Evolutionary conservation across 345 rosid species (phyloP).

Genomic region (Kernera saxatilis): DNA sequence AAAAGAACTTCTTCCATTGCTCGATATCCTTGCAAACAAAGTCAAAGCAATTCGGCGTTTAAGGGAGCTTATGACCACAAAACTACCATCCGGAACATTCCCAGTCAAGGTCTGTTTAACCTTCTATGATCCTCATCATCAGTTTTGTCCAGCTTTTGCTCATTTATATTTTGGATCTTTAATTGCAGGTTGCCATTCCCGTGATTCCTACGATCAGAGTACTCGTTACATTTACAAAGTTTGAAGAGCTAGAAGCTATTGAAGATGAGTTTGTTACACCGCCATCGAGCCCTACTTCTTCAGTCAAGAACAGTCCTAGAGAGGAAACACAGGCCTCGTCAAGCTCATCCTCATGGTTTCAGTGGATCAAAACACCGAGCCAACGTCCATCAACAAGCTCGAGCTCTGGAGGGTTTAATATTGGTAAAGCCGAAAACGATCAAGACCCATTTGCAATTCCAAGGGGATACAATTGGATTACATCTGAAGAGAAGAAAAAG

Average conservation of each 20-base stretch:
- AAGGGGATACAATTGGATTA: slow-evolving; percentile 72
- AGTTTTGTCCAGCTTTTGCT: neutral
- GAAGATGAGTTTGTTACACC: slow-evolving; percentile 90
- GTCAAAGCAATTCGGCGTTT: slow-evolving; percentile 97
- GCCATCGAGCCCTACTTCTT: slow-evolving; percentile 75
- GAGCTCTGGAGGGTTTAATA: slow-evolving; percentile 21
- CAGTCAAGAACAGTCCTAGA: slow-evolving; percentile 57
- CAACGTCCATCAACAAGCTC: slow-evolving; percentile 49
- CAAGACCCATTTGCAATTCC: slow-evolving; percentile 86
- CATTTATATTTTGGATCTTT: neutral
- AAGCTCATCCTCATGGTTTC: slow-evolving; percentile 89
- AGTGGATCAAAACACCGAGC: slow-evolving; percentile 89
- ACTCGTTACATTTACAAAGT: slow-evolving; percentile 84
- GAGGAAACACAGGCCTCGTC: slow-evolving; percentile 40
- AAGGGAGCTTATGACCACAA: slow-evolving; percentile 91
- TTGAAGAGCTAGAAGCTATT: slow-evolving; percentile 80
- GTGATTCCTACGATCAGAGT: slow-evolving; percentile 97
- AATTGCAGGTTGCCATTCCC: slow-evolving; percentile 83
- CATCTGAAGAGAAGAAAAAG: slow-evolving; percentile 92
- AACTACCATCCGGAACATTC: slow-evolving; percentile 90
- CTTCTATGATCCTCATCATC: neutral
- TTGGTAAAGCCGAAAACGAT: slow-evolving; percentile 53
- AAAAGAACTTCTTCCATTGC: slow-evolving; percentile 93
- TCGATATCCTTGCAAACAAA: slow-evolving; percentile 97
- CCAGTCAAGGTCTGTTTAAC: slow-evolving; percentile 77